Evolutionary conservation across 768 basidiomycete genomes (phyloP).

Genomic region (Hericium coralloides): DNA sequence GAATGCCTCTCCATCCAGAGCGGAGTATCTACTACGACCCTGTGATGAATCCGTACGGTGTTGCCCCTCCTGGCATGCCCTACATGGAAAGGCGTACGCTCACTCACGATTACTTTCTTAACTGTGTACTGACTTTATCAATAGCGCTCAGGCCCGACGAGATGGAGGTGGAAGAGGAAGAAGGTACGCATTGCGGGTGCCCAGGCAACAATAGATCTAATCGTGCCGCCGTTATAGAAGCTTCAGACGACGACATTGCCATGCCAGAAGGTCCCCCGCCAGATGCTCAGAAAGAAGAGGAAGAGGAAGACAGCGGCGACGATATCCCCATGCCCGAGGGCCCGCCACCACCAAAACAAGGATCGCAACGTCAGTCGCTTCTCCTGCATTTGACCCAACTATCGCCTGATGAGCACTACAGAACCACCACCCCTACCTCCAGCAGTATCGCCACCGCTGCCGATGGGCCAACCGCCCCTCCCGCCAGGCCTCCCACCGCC

Average conservation of each 20-base stretch:
- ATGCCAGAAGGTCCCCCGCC: constrained; percentile 64
- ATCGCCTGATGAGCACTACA: constrained; percentile 11
- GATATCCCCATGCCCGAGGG: constrained; percentile 61
- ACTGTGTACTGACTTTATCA: neutral
- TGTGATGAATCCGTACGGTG: constrained; percentile 88
- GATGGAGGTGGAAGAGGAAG: constrained; percentile 49
- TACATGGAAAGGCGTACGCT: constrained; percentile 78
- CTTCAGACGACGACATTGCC: constrained; percentile 47
- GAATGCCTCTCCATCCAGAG: constrained; percentile 84
- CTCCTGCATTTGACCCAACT: constrained; percentile 8
- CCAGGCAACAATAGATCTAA: neutral
- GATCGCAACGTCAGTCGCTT: constrained; percentile 21
- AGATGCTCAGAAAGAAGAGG: constrained; percentile 17
- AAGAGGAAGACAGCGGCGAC: constrained; percentile 31
- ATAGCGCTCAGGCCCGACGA: constrained; percentile 41
- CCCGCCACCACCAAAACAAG: constrained; percentile 42
- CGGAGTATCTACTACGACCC: constrained; percentile 89
- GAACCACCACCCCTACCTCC: constrained; percentile 9
- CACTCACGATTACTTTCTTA: neutral
- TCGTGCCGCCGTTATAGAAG: too few relatives aligned
- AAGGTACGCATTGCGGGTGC: constrained; percentile 19
- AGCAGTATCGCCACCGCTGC: neutral
- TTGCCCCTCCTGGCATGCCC: constrained; percentile 96
- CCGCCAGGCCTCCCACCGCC: constrained; percentile 14
- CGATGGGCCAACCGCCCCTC: constrained; percentile 7